Conservation (phyloP, 139 green algal species). For the Penium margaritaceum region DNA sequence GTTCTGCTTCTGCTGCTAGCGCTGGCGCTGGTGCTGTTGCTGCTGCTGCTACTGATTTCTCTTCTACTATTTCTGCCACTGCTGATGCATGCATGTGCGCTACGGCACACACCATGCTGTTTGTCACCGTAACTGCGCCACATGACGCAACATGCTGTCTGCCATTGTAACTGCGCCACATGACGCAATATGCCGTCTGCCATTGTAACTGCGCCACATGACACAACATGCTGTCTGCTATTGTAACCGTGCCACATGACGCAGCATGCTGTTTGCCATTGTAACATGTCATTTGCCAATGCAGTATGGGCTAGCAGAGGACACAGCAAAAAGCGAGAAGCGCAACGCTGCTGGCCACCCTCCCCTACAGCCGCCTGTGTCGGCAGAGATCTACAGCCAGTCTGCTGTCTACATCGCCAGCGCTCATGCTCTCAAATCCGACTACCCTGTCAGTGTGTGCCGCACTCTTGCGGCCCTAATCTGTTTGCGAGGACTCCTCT, state of each 20-base stretch:
- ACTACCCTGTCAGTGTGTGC: conserved; percentile 32
- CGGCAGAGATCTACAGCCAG: conserved; percentile 36
- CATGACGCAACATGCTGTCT: not conserved
- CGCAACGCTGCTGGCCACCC: conserved; percentile 5
- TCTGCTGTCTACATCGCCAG: conserved; percentile 41
- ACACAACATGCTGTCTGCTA: too few relatives aligned
- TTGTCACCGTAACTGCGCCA: not conserved
- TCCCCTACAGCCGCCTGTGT: not conserved
- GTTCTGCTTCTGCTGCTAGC: not conserved
- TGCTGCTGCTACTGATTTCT: too few relatives aligned
- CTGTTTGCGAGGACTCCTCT: not conserved
- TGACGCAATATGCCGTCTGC: conserved; percentile 1
- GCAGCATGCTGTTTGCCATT: too few relatives aligned
- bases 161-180: not conserved
- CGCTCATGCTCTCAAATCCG: conserved; percentile 38
- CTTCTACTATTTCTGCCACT: too few relatives aligned
- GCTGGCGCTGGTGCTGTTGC: not conserved
- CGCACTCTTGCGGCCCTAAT: too few relatives aligned
- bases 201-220: too few relatives aligned
- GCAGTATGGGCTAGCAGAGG: conserved; percentile 40
- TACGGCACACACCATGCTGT: too few relatives aligned
- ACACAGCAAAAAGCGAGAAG: conserved; percentile 14
- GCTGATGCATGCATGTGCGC: too few relatives aligned
- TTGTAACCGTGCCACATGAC: too few relatives aligned
- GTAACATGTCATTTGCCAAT: too few relatives aligned